Conservation (phyloP, 2,329 filamentous ascomycete genomes). For the Colletotrichum neosansevieriae region DNA sequence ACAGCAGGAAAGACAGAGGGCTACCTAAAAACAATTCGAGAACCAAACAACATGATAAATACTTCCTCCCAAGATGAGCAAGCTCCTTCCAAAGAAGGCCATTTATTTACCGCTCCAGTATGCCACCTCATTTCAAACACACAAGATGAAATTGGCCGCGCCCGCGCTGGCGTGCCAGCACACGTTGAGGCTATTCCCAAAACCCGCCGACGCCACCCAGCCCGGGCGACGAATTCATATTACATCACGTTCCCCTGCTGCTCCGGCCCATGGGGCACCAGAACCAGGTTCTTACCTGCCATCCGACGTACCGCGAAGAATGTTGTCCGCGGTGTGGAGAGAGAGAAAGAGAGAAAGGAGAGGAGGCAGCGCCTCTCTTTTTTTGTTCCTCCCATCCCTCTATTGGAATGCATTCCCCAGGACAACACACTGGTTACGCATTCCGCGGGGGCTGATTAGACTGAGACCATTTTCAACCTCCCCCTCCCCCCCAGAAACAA, state of each 20-base stretch:
- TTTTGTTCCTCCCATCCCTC: constrained; percentile 23
- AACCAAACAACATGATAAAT: too few relatives aligned
- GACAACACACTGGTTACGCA: constrained; percentile 29
- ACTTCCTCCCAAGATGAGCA: not conserved
- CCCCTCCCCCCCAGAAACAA: not conserved
- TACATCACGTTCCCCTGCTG: constrained; percentile 31
- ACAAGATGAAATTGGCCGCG: constrained; percentile 11
- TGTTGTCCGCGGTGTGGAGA: not conserved
- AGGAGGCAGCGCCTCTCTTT: not conserved
- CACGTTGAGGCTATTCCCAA: constrained; percentile 33
- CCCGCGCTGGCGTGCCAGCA: constrained; percentile 6
- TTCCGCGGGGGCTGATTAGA: constrained; percentile 32
- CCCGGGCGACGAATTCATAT: constrained; percentile 27
- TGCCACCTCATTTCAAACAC: constrained; percentile 21
- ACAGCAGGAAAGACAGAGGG: too few relatives aligned
- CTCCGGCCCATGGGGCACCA: too few relatives aligned
- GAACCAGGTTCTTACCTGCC: too few relatives aligned
- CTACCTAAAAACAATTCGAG: too few relatives aligned
- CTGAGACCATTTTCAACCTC: constrained; percentile 20
- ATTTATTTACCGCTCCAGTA: not conserved
- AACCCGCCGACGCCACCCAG: constrained; percentile 15
- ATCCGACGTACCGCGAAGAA: not conserved
- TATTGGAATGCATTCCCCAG: constrained; percentile 34
- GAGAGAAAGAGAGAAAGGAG: not conserved
- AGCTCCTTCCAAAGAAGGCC: not conserved